Evolutionary conservation across 2,329 filamentous ascomycete species (phyloP).

Genomic region (Paecilomyces sp.): DNA sequence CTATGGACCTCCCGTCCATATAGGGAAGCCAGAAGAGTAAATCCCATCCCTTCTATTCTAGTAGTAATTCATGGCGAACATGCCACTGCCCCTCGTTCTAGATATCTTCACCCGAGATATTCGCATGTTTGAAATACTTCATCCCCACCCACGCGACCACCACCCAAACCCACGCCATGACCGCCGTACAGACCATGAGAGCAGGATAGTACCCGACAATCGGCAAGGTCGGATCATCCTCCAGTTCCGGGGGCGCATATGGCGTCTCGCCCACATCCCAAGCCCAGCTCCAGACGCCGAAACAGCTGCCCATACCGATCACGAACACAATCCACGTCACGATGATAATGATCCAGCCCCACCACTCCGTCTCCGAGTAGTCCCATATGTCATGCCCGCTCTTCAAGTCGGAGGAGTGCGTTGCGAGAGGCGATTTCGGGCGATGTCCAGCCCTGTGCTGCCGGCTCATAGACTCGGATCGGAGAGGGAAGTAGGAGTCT

Average conservation of each 20-base stretch:
- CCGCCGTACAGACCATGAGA: constrained; percentile 80
- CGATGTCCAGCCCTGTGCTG: constrained; percentile 17
- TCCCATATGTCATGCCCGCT: constrained; percentile 58
- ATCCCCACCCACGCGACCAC: constrained; percentile 96
- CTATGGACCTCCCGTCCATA: neutral
- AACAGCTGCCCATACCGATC: constrained; percentile 89
- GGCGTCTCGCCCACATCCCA: constrained; percentile 98
- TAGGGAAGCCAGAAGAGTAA: neutral
- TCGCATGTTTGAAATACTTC: constrained; percentile 98
- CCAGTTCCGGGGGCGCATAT: constrained; percentile 88
- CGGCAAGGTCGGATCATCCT: constrained; percentile 88
- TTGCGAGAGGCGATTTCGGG: constrained; percentile 32
- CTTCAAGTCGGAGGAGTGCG: constrained; percentile 23
- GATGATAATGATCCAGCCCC: constrained; percentile 89
- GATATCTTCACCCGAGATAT: constrained; percentile 62
- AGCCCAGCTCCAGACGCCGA: constrained; percentile 96
- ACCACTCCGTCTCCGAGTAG: constrained; percentile 93
- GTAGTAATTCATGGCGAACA: neutral
- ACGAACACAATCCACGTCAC: constrained; percentile 96
- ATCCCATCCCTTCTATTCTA: neutral
- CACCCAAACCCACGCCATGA: constrained; percentile 99
- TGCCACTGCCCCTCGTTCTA: constrained; percentile 2
- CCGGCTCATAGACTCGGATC: constrained; percentile 28
- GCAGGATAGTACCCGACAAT: constrained; percentile 97
- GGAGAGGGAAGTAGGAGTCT: constrained; percentile 55